Percentiles rank a stretch among this genome's conserved stretches.
Conservation (phyloP, 805 yeast genomes). For the Starmerella sirachaensis region DNA sequence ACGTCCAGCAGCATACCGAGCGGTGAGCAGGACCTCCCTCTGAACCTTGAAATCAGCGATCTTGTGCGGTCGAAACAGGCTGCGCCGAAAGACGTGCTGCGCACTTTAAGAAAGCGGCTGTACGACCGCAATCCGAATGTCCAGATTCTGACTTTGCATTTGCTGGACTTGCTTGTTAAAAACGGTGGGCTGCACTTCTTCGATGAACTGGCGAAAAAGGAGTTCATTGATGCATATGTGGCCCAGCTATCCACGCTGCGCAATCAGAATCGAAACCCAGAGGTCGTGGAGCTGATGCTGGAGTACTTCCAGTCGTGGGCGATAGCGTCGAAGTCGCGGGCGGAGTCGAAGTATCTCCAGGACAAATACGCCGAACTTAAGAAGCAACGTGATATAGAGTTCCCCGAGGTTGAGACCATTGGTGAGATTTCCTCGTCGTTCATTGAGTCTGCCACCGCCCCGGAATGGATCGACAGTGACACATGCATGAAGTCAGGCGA, state of each 20-base stretch:
- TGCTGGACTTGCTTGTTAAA: constrained; percentile 78
- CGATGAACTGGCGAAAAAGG: constrained; percentile 65
- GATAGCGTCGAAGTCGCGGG: constrained; percentile 53
- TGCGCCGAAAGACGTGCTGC: constrained; percentile 70
- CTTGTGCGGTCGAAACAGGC: constrained; percentile 69
- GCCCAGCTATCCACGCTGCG: constrained; percentile 43
- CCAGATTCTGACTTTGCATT: constrained; percentile 59
- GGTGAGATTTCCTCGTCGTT: constrained; percentile 37
- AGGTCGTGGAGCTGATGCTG: constrained; percentile 50
- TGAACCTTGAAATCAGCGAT: constrained; percentile 79
- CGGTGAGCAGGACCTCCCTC: constrained; percentile 66
- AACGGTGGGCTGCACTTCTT: constrained; percentile 85
- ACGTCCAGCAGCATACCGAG: constrained; percentile 66
- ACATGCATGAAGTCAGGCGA: constrained; percentile 89
- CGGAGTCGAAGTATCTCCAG: constrained; percentile 53
- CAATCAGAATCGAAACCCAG: constrained; percentile 32
- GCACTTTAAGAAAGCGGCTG: constrained; percentile 65
- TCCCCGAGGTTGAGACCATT: constrained; percentile 38
- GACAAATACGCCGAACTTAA: constrained; percentile 48
- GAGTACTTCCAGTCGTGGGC: constrained; percentile 69
- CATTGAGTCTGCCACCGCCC: constrained; percentile 84
- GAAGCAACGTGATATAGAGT: constrained; percentile 42
- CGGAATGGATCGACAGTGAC: constrained; percentile 94
- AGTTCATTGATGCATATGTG: constrained; percentile 70
- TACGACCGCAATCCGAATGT: constrained; percentile 67